Conservation (phyloP, 257 asterid species). For the Cordia subcordata region DNA sequence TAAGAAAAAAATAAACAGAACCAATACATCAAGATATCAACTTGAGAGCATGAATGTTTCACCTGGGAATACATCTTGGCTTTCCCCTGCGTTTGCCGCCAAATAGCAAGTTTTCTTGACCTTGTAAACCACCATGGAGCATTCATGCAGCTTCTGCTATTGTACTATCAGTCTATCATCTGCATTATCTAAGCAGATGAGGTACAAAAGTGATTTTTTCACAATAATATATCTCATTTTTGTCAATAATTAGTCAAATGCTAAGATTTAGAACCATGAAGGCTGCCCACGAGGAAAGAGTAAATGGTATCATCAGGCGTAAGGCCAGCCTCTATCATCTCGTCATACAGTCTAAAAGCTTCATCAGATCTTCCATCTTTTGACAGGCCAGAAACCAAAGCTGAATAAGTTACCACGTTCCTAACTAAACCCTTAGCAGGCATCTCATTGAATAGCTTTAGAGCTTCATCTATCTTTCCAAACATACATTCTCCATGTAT, state of each 20-base stretch:
- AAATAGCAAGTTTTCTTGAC: too few species aligned
- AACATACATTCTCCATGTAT: conserved; percentile 63
- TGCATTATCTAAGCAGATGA: too few species aligned
- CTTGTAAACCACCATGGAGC: too few species aligned
- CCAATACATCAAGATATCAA: too few species aligned
- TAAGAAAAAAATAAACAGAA: too few species aligned
- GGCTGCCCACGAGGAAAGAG: conserved; percentile 82
- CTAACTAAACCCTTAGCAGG: conserved; percentile 34
- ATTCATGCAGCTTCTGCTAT: too few species aligned
- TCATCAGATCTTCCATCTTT: conserved; percentile 75
- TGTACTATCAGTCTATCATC: too few species aligned
- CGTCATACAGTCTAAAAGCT: conserved; percentile 71
- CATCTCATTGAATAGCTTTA: conserved; percentile 62
- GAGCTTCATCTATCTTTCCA: conserved; percentile 52
- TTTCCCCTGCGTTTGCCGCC: too few species aligned
- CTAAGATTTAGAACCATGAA: conserved; percentile 38
- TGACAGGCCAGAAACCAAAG: conserved; percentile 63
- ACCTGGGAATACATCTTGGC: too few species aligned
- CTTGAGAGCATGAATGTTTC: too few species aligned
- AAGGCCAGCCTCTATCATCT: conserved; percentile 72
- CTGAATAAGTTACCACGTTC: conserved; percentile 53
- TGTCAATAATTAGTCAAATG: not conserved
- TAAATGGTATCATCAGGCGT: conserved; percentile 61
- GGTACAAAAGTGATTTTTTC: too few species aligned
- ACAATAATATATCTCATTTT: too few species aligned